These are phyloP conservation scores for Sugiyamaella paludigena DNA, from an alignment of 1,139 yeast species.

Conservation along the genomic window DNA sequence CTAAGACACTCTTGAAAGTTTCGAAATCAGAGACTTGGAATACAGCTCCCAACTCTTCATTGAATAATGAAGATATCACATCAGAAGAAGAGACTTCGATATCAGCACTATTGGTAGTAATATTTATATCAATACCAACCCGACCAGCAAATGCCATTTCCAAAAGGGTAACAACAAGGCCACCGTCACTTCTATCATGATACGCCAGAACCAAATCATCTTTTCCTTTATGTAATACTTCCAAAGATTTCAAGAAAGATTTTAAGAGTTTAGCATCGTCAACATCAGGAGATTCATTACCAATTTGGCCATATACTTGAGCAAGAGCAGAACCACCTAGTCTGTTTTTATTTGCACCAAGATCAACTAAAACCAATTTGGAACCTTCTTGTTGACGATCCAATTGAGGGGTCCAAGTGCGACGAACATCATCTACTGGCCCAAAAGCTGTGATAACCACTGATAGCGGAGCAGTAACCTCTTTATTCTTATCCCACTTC, in stretches of 20 bases:
- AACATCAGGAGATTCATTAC: conserved; percentile 77
- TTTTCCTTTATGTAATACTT: conserved; percentile 64
- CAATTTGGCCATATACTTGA: conserved; percentile 87
- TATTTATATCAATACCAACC: conserved; percentile 60
- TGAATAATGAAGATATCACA: conserved; percentile 50
- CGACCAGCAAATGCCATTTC: conserved; percentile 99
- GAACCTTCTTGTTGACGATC: conserved; percentile 46
- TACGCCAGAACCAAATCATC: conserved; percentile 70
- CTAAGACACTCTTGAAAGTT: conserved; percentile 55
- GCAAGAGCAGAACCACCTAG: conserved; percentile 95
- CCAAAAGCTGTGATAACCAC: conserved; percentile 88
- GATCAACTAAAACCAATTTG: conserved; percentile 73
- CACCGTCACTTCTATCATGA: conserved; percentile 98
- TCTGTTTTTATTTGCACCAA: conserved; percentile 54
- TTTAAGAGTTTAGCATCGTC: conserved; percentile 56
- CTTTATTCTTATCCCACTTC: conserved; percentile 81
- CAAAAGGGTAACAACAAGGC: conserved; percentile 74
- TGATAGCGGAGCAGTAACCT: conserved; percentile 94
- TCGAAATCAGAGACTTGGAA: conserved; percentile 75
- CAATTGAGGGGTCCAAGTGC: conserved; percentile 94
- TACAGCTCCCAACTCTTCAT: conserved; percentile 94
- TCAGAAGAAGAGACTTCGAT: conserved; percentile 31
- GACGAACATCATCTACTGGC: conserved; percentile 78
- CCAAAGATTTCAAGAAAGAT: conserved; percentile 65
- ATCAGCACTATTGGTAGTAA: conserved; percentile 2